Conservation (phyloP, 2,329 filamentous ascomycete species). For the Aspergillus luchuensis region DNA sequence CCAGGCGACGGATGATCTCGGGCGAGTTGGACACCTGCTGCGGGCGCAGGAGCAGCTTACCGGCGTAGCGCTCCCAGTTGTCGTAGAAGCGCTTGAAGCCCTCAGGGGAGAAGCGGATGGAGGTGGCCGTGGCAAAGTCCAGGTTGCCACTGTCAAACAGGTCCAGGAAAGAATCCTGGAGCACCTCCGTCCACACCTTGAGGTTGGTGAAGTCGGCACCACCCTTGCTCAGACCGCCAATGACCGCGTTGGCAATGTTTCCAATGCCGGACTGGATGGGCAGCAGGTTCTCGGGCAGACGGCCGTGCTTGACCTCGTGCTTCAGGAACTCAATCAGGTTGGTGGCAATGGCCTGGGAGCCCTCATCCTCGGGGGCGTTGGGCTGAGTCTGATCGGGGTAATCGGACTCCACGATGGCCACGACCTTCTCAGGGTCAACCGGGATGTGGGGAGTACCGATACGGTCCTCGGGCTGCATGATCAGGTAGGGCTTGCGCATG, state of each 20-base stretch:
- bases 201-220: slow-evolving; percentile 81
- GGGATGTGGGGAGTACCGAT: slow-evolving; percentile 83
- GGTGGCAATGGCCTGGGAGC: slow-evolving; percentile 69
- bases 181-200: slow-evolving; percentile 90
- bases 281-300: slow-evolving; percentile 74
- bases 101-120: slow-evolving; percentile 85
- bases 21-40: slow-evolving; percentile 87
- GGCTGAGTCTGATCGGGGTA: slow-evolving; percentile 76
- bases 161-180: slow-evolving; percentile 90
- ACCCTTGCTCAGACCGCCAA: slow-evolving; percentile 74
- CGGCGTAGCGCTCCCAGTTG: slow-evolving; percentile 75
- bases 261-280: slow-evolving; percentile 87
- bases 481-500: slow-evolving; percentile 77
- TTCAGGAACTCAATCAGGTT: slow-evolving; percentile 85
- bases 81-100: slow-evolving; percentile 91
- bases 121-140: slow-evolving; percentile 87
- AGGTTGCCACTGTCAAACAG: slow-evolving; percentile 86
- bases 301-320: slow-evolving; percentile 77
- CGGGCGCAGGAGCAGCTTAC: slow-evolving; percentile 82
- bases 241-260: slow-evolving; percentile 90
- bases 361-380: slow-evolving; percentile 75
- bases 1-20: slow-evolving; percentile 84
- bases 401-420: slow-evolving; percentile 81
- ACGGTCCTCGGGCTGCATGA: slow-evolving; percentile 82
- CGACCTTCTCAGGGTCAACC: slow-evolving; percentile 79